phyloP scores from a whole-genome alignment of 306 rosid species.

The Canavalia gladiata region DNA sequence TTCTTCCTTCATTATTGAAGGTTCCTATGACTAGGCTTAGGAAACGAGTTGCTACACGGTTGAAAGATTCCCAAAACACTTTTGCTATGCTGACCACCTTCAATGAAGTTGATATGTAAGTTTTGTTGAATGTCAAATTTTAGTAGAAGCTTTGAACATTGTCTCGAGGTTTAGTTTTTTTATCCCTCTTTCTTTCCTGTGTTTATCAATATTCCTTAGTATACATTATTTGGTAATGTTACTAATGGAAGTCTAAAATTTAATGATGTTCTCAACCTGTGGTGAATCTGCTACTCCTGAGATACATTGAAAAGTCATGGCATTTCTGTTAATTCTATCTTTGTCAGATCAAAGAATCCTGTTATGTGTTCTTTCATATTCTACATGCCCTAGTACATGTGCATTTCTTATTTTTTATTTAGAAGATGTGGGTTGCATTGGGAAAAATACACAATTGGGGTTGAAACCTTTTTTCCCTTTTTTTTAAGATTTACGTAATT shows the following conservation, averaged over 20 bases:
- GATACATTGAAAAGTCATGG: background rate
- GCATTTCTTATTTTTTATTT: background rate
- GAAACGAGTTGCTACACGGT: conserved; percentile 72
- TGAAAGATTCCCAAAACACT: conserved; percentile 92
- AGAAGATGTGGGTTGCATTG: background rate
- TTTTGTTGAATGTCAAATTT: conserved; percentile 27
- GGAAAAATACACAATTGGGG: too few relatives aligned
- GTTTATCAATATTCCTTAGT: background rate
- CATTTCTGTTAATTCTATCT: conserved; percentile 2
- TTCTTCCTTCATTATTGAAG: conserved; percentile 51
- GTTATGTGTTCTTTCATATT: background rate
- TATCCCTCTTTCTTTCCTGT: background rate
- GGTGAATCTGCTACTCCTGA: background rate
- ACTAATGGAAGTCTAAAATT: background rate
- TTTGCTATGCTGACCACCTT: conserved; percentile 87
- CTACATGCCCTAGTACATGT: background rate
- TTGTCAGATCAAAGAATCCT: conserved; percentile 3
- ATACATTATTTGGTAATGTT: background rate
- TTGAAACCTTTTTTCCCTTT: too few relatives aligned
- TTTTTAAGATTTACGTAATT: too few relatives aligned
- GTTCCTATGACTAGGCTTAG: conserved; percentile 91
- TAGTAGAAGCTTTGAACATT: conserved; percentile 20
- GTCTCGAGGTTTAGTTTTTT: conserved; percentile 22
- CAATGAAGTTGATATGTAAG: conserved; percentile 91
- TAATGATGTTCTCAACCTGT: too few relatives aligned